Evolutionary conservation across 495 filamentous ascomycete genomes (phyloP), one percentile per base, ranked within the genome.

Genomic region (Elaphomyces granulatus): DNA sequence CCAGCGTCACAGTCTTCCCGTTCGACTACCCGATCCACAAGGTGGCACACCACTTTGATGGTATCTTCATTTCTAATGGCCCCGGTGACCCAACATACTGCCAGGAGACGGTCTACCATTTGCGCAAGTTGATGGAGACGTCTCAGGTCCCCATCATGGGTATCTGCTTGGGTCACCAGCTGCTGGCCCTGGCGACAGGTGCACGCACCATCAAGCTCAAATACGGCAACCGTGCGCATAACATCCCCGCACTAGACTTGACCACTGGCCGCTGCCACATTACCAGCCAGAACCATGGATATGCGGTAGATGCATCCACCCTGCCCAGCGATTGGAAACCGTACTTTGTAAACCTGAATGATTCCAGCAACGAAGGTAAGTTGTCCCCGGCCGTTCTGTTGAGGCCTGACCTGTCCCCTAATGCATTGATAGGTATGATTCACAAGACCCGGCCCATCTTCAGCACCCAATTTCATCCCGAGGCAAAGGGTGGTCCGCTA

Each of bases 21-120:
- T 95, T 81, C 64, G 77, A 95, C 65, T 96, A 84, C 66, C 86
- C 86, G 39, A 88, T 98, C 60, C 86, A 95, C 72, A 96, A 96
- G 72, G 82, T 94, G 17, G 83, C 87, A 42, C 81, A 93, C 59
- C 83, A 94, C 69, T 98, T 94, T 49, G 90, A 98, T 50, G 90
- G 90, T 48, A 76, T 98, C 53, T 98, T 99, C 73, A 94, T 69
- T 63, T 92, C 85, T 58, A 95, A 98, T 65, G 88, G 90, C 43
- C 88, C 90, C 7, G 90, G 90, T 60, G 90, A 99, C 63, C 90
- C 90, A 49, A 95, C 87, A 19, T 87, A 96, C 67, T 94, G 87
- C 67, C 77, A 83, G 54, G 72, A 83, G 44, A 94, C 92, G 9
- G 85, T 94, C 40, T 87, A 87, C 72, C 83, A 94, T 61, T 71